Evolutionary conservation across 805 yeast genomes (phyloP).

Genomic region (Starmerella scarabaei): DNA sequence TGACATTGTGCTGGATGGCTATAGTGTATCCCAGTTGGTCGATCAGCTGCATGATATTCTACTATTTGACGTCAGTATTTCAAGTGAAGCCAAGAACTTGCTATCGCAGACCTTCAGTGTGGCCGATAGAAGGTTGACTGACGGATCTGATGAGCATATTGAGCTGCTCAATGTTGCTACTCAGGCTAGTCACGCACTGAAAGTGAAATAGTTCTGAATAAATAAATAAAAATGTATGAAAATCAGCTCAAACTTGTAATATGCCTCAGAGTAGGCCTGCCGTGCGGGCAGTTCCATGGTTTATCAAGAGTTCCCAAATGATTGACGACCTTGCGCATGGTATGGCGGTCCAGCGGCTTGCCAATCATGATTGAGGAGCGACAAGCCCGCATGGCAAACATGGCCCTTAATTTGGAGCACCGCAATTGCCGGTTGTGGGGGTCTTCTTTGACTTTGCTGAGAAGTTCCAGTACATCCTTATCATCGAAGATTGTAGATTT

Average conservation of each 20-base stretch:
- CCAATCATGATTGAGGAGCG: conserved; percentile 93
- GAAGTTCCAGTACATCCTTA: conserved; percentile 60
- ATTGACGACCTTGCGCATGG: conserved; percentile 58
- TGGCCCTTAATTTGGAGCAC: conserved; percentile 65
- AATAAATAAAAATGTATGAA: background rate
- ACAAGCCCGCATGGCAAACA: conserved; percentile 94
- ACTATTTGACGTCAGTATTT: conserved; percentile 40
- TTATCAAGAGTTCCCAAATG: conserved; percentile 62
- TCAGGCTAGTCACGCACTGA: conserved; percentile 32
- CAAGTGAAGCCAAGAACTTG: conserved; percentile 45
- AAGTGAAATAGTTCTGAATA: background rate
- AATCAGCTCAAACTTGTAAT: conserved; percentile 38
- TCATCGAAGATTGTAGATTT: conserved; percentile 53
- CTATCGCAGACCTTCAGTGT: conserved; percentile 57
- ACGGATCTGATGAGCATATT: conserved; percentile 82
- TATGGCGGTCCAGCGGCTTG: conserved; percentile 39
- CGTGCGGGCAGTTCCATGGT: conserved; percentile 95
- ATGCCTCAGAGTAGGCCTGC: conserved; percentile 94
- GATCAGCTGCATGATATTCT: conserved; percentile 60
- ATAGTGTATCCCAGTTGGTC: conserved; percentile 63
- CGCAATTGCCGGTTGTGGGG: conserved; percentile 36
- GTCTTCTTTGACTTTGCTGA: conserved; percentile 49
- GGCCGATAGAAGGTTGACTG: conserved; percentile 59
- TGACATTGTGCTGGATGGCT: conserved; percentile 50
- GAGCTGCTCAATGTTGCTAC: conserved; percentile 57